These are phyloP conservation scores for Xylaria digitata DNA, from an alignment of 2,329 filamentous ascomycete species.

Conservation along the genomic window DNA sequence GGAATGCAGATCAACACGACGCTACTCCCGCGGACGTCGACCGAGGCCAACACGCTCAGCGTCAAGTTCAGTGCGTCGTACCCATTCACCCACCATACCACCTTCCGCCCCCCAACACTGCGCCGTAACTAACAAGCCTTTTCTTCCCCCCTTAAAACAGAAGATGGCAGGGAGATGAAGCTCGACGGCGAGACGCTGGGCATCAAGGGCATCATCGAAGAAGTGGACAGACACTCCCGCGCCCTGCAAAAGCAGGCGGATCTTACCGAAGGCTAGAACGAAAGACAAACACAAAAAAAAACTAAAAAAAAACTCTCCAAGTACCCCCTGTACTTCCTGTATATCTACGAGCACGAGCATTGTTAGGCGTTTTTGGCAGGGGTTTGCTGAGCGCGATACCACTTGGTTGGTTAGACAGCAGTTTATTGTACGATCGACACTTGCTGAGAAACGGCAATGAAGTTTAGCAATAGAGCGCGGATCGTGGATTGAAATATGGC, in stretches of 20 bases:
- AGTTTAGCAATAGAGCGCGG: neutral
- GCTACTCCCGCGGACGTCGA: constrained; percentile 76
- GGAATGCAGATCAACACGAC: constrained; percentile 83
- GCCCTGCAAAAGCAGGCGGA: constrained; percentile 85
- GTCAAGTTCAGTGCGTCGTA: constrained; percentile 84
- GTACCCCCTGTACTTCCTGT: constrained; percentile 29
- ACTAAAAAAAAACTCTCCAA: neutral
- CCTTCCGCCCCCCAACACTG: no score
- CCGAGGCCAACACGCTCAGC: constrained; percentile 74
- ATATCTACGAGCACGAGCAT: constrained; percentile 43
- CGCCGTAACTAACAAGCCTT: neutral
- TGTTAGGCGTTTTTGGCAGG: constrained; percentile 39
- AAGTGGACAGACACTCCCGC: constrained; percentile 90
- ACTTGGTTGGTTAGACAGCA: constrained; percentile 21
- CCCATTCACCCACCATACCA: no score
- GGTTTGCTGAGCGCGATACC: constrained; percentile 30
- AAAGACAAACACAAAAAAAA: neutral
- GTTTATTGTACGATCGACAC: constrained; percentile 15
- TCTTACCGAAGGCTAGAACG: constrained; percentile 61
- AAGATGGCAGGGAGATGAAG: constrained; percentile 91
- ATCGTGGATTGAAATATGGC: neutral
- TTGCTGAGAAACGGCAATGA: constrained; percentile 1
- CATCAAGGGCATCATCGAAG: constrained; percentile 87
- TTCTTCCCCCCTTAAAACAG: constrained; percentile 56
- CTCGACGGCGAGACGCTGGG: constrained; percentile 83